Percentiles rank a stretch among this genome's conserved stretches.
Evolutionary conservation across 2,329 filamentous ascomycete species (phyloP).

Genomic region (Diaporthe citri): DNA sequence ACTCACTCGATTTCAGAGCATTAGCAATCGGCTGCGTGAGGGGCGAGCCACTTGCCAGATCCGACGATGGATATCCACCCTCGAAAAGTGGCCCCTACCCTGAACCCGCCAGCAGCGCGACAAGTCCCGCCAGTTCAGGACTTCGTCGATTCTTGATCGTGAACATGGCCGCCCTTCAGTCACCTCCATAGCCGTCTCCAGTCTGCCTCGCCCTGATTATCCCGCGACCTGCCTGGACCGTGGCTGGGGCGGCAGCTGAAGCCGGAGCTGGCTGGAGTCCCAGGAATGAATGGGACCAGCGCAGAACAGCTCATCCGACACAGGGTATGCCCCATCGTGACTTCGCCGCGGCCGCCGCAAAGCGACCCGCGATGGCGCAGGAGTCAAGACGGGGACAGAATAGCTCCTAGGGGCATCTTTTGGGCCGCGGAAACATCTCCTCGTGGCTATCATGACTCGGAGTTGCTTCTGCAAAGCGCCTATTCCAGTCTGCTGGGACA

Average conservation of each 20-base stretch:
- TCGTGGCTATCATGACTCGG: conserved; percentile 3
- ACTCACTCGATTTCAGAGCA: conserved; percentile 28
- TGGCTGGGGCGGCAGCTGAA: conserved; percentile 12
- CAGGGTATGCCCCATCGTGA: conserved; percentile 8
- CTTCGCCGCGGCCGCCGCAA: conserved; percentile 9
- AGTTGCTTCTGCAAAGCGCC: conserved; percentile 28
- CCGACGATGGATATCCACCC: conserved; percentile 3
- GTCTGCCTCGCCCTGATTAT: conserved; percentile 13
- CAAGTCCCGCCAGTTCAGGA: background rate
- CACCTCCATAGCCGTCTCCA: background rate
- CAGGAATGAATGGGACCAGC: conserved; percentile 5
- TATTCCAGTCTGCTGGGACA: conserved; percentile 24
- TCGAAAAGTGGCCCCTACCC: conserved; percentile 19
- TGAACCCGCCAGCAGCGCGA: conserved; percentile 13
- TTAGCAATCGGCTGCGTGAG: conserved; percentile 18
- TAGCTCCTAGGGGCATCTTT: background rate
- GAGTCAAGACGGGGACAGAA: background rate
- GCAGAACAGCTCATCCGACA: background rate
- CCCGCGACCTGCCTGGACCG: background rate
- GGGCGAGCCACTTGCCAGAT: conserved; percentile 26
- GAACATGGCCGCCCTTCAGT: background rate
- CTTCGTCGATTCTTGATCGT: conserved; percentile 15
- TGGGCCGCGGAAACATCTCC: conserved; percentile 10
- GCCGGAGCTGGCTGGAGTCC: background rate
- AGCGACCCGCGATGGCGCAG: conserved; percentile 26